A percentile compares a stretch with the other conserved stretches of the same genome.
Evolutionary conservation across 148 eudicot species (phyloP).

Genomic region (Rheum nobile): DNA sequence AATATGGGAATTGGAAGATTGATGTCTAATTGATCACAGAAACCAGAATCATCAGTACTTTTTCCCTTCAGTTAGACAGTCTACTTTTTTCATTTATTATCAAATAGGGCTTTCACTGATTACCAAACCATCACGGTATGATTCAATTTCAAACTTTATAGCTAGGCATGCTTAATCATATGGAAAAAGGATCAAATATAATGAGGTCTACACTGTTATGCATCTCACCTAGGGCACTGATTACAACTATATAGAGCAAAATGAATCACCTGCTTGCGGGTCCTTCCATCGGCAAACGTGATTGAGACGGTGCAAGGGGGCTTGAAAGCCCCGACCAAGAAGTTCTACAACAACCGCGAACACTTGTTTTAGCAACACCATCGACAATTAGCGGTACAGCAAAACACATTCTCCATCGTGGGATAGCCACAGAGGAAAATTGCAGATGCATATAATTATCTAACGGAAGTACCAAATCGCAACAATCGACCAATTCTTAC

Average conservation of each 20-base stretch:
- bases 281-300: slow-evolving; percentile 15
- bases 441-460: not conserved
- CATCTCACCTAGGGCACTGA: not conserved
- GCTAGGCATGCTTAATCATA: not conserved
- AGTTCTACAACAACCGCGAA: slow-evolving; percentile 11
- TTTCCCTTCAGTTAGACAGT: not conserved
- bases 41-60: not conserved
- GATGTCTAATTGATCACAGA: not conserved
- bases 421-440: no score
- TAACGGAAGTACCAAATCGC: slow-evolving; percentile 1
- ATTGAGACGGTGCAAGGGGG: slow-evolving; percentile 19
- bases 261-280: slow-evolving; percentile 20
- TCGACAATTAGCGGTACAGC: not conserved
- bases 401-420: not conserved
- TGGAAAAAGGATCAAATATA: not conserved
- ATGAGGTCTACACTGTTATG: not conserved
- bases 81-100: not conserved
- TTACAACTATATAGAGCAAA: not conserved
- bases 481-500: not conserved
- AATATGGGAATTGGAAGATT: not conserved
- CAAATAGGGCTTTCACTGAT: not conserved
- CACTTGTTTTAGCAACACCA: not conserved
- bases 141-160: not conserved
- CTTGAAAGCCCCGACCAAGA: slow-evolving; percentile 22
- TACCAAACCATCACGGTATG: not conserved